A percentile compares a stretch with the other conserved stretches of the same genome.
phyloP scores from a whole-genome alignment of 768 basidiomycete species.

The Mycena latifolia region DNA sequence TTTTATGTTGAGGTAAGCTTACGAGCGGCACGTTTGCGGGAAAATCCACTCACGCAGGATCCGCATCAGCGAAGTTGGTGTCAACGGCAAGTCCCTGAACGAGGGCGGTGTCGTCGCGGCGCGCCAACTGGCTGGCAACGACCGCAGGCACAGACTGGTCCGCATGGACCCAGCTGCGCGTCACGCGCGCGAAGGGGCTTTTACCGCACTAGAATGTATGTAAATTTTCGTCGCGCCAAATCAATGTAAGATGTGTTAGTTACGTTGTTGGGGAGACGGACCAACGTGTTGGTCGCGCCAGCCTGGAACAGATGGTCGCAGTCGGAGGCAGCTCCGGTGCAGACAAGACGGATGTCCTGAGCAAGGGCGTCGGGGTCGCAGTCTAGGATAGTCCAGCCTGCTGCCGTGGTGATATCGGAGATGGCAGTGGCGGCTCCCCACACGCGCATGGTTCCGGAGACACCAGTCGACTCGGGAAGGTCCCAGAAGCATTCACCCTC shows the following conservation, averaged over 20 bases:
- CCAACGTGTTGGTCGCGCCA: constrained; percentile 49
- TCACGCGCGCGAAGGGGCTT: constrained; percentile 41
- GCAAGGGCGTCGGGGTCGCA: constrained; percentile 44
- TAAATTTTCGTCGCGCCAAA: too few relatives aligned
- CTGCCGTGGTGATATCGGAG: constrained; percentile 44
- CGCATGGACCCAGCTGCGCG: constrained; percentile 43
- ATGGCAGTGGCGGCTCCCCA: constrained; percentile 37
- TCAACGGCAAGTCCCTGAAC: constrained; percentile 47
- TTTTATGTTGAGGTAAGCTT: background rate
- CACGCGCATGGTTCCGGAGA: constrained; percentile 32
- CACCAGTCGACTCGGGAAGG: constrained; percentile 23
- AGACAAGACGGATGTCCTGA: constrained; percentile 44
- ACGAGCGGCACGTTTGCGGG: background rate
- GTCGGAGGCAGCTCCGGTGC: constrained; percentile 21
- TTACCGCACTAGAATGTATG: constrained; percentile 34
- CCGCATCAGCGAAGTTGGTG: constrained; percentile 42
- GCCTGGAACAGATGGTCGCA: constrained; percentile 48
- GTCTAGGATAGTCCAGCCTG: constrained; percentile 53
- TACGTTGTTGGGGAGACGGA: constrained; percentile 50
- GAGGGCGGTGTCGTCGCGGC: constrained; percentile 37
- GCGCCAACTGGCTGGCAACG: constrained; percentile 35
- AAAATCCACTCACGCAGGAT: constrained; percentile 28
- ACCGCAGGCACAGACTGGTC: constrained; percentile 45
- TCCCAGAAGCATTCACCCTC: constrained; percentile 33
- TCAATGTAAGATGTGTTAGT: background rate